phyloP scores from a whole-genome alignment of 768 basidiomycete species.

The Myochromella boudieri region DNA sequence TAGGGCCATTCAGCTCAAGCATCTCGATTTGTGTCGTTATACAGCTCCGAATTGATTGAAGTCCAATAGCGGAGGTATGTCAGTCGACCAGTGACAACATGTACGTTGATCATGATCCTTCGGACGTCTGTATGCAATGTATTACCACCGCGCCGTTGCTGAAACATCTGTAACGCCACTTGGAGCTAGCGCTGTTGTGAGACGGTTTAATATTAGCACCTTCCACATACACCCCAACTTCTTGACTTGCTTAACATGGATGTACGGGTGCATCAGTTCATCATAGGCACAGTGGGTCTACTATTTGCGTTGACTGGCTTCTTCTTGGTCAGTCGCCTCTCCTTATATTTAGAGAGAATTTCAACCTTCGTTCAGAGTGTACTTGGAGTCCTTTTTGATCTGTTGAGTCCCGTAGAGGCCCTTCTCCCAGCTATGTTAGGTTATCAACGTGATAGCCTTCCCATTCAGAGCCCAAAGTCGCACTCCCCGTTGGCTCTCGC shows the following conservation, averaged over 20 bases:
- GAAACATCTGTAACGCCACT: conserved; percentile 5
- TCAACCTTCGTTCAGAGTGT: conserved; percentile 28
- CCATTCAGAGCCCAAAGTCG: neutral
- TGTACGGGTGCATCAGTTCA: conserved; percentile 19
- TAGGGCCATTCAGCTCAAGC: no score
- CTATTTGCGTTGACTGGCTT: conserved; percentile 34
- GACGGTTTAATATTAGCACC: neutral
- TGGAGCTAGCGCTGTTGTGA: no score
- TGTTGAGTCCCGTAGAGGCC: conserved; percentile 1
- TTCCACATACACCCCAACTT: neutral
- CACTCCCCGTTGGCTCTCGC: neutral
- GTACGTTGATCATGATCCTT: no score
- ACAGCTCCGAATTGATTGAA: no score
- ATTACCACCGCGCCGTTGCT: no score
- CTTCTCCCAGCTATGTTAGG: no score
- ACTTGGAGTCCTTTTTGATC: conserved; percentile 26
- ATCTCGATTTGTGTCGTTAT: no score
- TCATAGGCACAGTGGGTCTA: conserved; percentile 30
- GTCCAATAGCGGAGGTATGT: no score
- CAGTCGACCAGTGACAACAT: no score
- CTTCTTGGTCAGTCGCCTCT: conserved; percentile 28
- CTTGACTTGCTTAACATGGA: conserved; percentile 6
- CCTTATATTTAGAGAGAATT: neutral
- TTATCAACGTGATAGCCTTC: no score
- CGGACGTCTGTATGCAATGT: no score